Conservation (phyloP, 2,329 filamentous ascomycete genomes). For the Trichophyton schoenleinii region DNA sequence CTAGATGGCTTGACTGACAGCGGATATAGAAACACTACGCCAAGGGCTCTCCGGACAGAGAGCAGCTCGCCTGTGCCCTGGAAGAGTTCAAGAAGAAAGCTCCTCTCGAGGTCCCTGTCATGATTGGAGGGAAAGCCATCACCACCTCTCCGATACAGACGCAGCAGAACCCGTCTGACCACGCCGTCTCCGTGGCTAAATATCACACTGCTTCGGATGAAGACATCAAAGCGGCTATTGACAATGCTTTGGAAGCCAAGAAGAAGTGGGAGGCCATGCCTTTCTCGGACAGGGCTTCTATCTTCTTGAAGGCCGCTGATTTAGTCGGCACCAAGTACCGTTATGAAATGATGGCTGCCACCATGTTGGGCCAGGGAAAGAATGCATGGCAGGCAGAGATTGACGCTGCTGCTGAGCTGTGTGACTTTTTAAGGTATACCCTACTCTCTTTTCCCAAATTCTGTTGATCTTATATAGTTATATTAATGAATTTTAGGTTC, state of each 20-base stretch:
- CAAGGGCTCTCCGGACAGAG: conserved; percentile 68
- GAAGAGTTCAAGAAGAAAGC: conserved; percentile 54
- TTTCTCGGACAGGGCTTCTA: conserved; percentile 78
- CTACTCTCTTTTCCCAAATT: not conserved
- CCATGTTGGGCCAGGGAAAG: conserved; percentile 94
- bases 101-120: conserved; percentile 66
- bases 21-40: conserved; percentile 65
- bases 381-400: conserved; percentile 99
- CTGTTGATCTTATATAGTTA: not conserved
- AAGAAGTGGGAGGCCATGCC: conserved; percentile 72
- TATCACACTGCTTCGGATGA: conserved; percentile 70
- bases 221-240: conserved; percentile 69
- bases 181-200: conserved; percentile 61
- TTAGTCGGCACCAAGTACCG: conserved; percentile 84
- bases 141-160: conserved; percentile 17
- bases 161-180: conserved; percentile 77
- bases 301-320: conserved; percentile 94
- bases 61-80: conserved; percentile 62
- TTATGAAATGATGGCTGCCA: conserved; percentile 91
- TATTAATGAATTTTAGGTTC: conserved; percentile 46
- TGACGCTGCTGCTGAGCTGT: conserved; percentile 84
- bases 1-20: conserved; percentile 6
- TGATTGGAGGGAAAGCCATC: conserved; percentile 72
- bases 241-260: conserved; percentile 75
- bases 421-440: conserved; percentile 64